Conservation (phyloP, 176 grass and related monocot genomes). For the Oryza meridionalis region DNA sequence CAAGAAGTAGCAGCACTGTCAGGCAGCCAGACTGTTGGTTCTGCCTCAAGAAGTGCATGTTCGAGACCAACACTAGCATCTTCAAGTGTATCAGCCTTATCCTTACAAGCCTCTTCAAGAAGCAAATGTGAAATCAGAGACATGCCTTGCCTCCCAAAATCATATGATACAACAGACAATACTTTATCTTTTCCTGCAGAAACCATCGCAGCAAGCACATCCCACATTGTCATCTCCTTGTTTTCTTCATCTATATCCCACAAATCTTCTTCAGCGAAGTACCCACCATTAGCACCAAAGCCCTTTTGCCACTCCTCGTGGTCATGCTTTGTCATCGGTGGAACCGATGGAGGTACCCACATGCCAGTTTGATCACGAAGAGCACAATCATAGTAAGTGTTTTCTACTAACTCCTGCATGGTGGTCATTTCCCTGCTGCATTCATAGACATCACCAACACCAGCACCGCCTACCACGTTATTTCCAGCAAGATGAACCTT, state of each 20-base stretch:
- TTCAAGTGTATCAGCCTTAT: constrained; percentile 57
- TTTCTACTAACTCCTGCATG: constrained; percentile 41
- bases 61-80: constrained; percentile 54
- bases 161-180: constrained; percentile 50
- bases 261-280: constrained; percentile 67
- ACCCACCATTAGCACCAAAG: constrained; percentile 56
- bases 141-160: constrained; percentile 53
- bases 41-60: constrained; percentile 69
- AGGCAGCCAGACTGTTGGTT: constrained; percentile 79
- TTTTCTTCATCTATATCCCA: constrained; percentile 69
- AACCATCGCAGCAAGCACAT: constrained; percentile 79
- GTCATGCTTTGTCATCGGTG: constrained; percentile 69
- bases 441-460: constrained; percentile 27
- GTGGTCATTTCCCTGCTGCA: constrained; percentile 1
- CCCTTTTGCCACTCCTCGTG: constrained; percentile 68
- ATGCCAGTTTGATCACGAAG: constrained; percentile 70
- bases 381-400: constrained; percentile 55
- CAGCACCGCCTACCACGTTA: neutral
- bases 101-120: constrained; percentile 85
- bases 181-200: constrained; percentile 64
- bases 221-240: constrained; percentile 88
- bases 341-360: constrained; percentile 88
- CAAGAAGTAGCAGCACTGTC: constrained; percentile 79
- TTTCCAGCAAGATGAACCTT: constrained; percentile 10
- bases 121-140: constrained; percentile 57